Conservation (phyloP, 1,139 yeast genomes). For the Geotrichum reessii region DNA sequence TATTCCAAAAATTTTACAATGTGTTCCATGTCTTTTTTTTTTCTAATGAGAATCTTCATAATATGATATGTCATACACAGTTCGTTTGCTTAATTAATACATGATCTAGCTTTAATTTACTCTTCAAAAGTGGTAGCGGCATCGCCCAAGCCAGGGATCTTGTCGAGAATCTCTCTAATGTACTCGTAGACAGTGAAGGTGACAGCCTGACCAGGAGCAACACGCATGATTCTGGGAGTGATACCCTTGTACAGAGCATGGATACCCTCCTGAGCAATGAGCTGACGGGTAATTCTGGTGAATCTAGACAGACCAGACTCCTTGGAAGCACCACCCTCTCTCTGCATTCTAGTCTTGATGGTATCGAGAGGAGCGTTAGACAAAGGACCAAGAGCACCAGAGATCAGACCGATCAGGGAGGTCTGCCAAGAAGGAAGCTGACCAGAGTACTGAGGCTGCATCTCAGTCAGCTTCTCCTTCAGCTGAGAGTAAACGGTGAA, state of each 20-base stretch:
- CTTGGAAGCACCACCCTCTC: slow-evolving; percentile 63
- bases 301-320: slow-evolving; percentile 75
- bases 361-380: slow-evolving; percentile 97
- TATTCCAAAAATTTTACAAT: neutral
- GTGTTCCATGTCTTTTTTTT: neutral
- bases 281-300: slow-evolving; percentile 69
- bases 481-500: slow-evolving; percentile 90
- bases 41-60: neutral
- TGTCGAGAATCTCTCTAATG: slow-evolving; percentile 65
- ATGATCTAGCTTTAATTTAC: slow-evolving; percentile 20
- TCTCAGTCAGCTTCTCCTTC: slow-evolving; percentile 60
- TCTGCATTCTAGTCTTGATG: slow-evolving; percentile 93
- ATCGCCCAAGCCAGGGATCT: slow-evolving; percentile 38
- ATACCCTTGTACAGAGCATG: slow-evolving; percentile 91
- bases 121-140: slow-evolving; percentile 34
- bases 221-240: slow-evolving; percentile 98
- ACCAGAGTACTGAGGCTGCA: slow-evolving; percentile 51
- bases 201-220: slow-evolving; percentile 98
- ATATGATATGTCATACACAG: neutral
- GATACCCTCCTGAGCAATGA: slow-evolving; percentile 84
- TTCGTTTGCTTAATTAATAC: neutral
- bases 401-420: slow-evolving; percentile 78
- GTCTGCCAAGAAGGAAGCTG: slow-evolving; percentile 89
- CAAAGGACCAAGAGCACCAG: slow-evolving; percentile 97
- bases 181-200: slow-evolving; percentile 94